Base-by-base conservation (phyloP, 2,329 filamentous ascomycete genomes). In the Monosporascus sp. region DNA sequence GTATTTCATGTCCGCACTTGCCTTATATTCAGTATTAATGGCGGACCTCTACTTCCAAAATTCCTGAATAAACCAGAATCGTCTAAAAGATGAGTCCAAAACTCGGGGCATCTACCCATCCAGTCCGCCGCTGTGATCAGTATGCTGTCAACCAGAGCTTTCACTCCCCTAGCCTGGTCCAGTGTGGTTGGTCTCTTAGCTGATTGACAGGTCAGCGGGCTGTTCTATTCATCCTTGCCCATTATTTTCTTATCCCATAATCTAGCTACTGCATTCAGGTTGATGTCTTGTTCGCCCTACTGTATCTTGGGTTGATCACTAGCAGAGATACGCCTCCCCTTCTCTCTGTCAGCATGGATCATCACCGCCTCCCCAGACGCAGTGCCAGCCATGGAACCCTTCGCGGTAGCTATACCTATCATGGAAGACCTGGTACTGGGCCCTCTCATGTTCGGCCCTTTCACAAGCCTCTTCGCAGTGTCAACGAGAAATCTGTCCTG, bases 401-500 rank as follows among this genome's bases (percentile, higher is more conserved):
- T 39, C 60, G 54, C 53, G 65, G 62, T 47, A 63, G 55, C 38
- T 63, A 64, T 55, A 62, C 58, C 14, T 59, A 60, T 20, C 60
- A 63, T 38, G 58, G 61, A 41, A 53, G 59, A 7, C 49, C 53
- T 17, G 50, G 50, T 20, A 48, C 54, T 20, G 60, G 57, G 2
- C 59, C 58, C 7, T 56, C 56, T 41, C 61, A 60, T 8, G 34
- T 51, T 39, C 62, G 61, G 15, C 65, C 68, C 41, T 60, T 70
- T 36, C 68, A 68, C 49, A 71, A 70, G 37, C 73, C 76, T 5
- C 67, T 78, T 34, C 71, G 72, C 52, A 72, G 69, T 58, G 68
- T 77, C 53, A 72, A 73, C 48, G 72, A 76, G 51, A 75, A 75
- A 51, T 62, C 68, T 31, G 63, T 65, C 27, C 67, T 78, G 49